phyloP scores from a whole-genome alignment of 176 grass and related monocot species.

The Phyllostachys edulis region DNA sequence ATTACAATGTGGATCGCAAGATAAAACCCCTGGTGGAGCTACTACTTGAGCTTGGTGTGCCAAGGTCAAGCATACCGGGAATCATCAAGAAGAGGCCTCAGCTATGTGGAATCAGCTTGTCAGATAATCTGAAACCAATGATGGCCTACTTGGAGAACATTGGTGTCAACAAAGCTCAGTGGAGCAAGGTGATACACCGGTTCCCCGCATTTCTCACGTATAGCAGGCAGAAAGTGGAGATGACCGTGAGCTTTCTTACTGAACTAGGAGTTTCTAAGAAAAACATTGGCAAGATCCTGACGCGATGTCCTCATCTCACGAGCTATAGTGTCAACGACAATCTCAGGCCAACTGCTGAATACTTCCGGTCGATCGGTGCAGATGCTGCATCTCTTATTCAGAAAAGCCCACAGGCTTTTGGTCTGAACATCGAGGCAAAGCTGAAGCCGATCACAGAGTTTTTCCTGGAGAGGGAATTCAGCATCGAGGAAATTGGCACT shows the following conservation, averaged over 20 bases:
- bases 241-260: constrained; percentile 58
- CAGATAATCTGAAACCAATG: constrained; percentile 90
- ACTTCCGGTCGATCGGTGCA: constrained; percentile 73
- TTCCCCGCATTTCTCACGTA: constrained; percentile 82
- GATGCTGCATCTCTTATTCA: constrained; percentile 68
- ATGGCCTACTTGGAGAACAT: constrained; percentile 83
- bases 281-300: constrained; percentile 90
- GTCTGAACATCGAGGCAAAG: constrained; percentile 77
- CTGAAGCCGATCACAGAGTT: constrained; percentile 82
- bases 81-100: constrained; percentile 83
- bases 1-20: constrained; percentile 78
- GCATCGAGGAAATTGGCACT: constrained; percentile 60
- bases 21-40: constrained; percentile 68
- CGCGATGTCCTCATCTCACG: constrained; percentile 72
- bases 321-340: constrained; percentile 81
- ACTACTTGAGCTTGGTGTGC: constrained; percentile 64
- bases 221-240: constrained; percentile 82
- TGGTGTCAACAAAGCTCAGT: constrained; percentile 74
- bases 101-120: constrained; percentile 82
- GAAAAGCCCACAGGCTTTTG: constrained; percentile 84
- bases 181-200: constrained; percentile 80
- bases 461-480: constrained; percentile 65
- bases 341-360: constrained; percentile 74
- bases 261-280: constrained; percentile 76
- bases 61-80: constrained; percentile 66